Evolutionary conservation across 192 early-diverging fungal species (phyloP).

Genomic region (Coemansia biformis): DNA sequence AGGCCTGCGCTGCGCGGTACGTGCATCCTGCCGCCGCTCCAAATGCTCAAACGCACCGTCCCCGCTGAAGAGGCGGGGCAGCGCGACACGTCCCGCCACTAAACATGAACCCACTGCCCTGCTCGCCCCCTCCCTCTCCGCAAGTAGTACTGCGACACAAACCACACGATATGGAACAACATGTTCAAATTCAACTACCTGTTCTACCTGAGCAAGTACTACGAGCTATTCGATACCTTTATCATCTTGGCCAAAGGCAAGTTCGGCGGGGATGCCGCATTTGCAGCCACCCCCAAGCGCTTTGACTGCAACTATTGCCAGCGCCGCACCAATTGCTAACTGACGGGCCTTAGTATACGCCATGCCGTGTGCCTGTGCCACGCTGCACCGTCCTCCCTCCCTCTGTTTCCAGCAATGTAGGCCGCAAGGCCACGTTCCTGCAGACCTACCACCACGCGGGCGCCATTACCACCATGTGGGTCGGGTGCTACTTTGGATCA

Average conservation of each 20-base stretch:
- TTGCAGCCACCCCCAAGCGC: too few relatives aligned
- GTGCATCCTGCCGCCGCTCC: conserved; percentile 5
- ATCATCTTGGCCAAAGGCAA: conserved; percentile 72
- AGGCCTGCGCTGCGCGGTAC: conserved; percentile 59
- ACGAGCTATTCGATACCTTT: conserved; percentile 83
- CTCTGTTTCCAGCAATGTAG: conserved; percentile 16
- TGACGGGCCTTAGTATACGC: too few relatives aligned
- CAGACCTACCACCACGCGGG: conserved; percentile 89
- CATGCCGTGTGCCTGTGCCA: too few relatives aligned
- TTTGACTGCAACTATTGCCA: too few relatives aligned
- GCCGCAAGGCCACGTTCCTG: conserved; percentile 65
- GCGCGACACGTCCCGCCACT: too few relatives aligned
- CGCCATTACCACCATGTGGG: conserved; percentile 86
- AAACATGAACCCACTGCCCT: too few relatives aligned
- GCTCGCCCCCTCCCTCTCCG: background rate
- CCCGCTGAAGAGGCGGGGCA: too few relatives aligned
- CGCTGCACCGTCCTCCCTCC: too few relatives aligned
- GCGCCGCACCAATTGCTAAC: too few relatives aligned
- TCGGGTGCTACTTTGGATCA: conserved; percentile 71
- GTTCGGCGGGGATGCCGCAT: too few relatives aligned
- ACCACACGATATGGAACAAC: conserved; percentile 64
- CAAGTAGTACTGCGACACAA: conserved; percentile 59
- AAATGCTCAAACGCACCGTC: too few relatives aligned
- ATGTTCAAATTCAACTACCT: conserved; percentile 78
- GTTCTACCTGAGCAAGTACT: conserved; percentile 87